Evolutionary conservation across 2,329 filamentous ascomycete genomes (phyloP).

Genomic region (Colletotrichum tanaceti): DNA sequence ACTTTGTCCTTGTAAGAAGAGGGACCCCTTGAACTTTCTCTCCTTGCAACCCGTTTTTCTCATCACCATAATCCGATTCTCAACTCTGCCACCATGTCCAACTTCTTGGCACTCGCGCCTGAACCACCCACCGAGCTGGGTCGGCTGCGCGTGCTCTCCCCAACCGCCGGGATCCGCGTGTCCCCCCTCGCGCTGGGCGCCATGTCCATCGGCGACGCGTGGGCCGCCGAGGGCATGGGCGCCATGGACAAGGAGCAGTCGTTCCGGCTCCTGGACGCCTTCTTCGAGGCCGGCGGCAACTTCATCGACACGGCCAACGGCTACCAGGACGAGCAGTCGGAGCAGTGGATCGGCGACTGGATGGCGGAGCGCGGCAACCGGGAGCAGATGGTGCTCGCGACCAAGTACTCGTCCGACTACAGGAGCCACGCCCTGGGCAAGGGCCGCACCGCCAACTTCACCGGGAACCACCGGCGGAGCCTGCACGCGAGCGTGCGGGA

Average conservation of each 20-base stretch:
- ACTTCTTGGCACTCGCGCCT: slow-evolving; percentile 42
- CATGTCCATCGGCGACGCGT: slow-evolving; percentile 64
- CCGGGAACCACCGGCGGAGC: slow-evolving; percentile 57
- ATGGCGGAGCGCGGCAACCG: slow-evolving; percentile 60
- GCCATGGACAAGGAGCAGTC: slow-evolving; percentile 64
- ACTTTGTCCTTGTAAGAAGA: neutral
- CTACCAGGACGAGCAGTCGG: slow-evolving; percentile 69
- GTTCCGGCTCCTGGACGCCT: slow-evolving; percentile 70
- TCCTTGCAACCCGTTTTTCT: too few relatives aligned
- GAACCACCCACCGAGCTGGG: slow-evolving; percentile 63
- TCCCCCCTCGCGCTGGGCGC: slow-evolving; percentile 65
- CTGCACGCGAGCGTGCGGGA: slow-evolving; percentile 56
- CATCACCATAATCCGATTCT: too few relatives aligned
- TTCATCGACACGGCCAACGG: slow-evolving; percentile 74
- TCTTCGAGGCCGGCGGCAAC: slow-evolving; percentile 70
- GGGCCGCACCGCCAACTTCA: slow-evolving; percentile 53
- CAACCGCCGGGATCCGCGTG: slow-evolving; percentile 62
- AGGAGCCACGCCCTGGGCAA: slow-evolving; percentile 51
- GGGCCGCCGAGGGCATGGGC: slow-evolving; percentile 60
- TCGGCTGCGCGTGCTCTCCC: slow-evolving; percentile 62
- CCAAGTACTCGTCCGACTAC: slow-evolving; percentile 67
- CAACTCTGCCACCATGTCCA: slow-evolving; percentile 16
- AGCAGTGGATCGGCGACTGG: slow-evolving; percentile 70
- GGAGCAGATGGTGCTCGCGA: slow-evolving; percentile 65
- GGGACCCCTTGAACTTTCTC: neutral